Evolutionary conservation across 163 green algal genomes (phyloP).

Genomic region (Prototheca stagnorum): DNA sequence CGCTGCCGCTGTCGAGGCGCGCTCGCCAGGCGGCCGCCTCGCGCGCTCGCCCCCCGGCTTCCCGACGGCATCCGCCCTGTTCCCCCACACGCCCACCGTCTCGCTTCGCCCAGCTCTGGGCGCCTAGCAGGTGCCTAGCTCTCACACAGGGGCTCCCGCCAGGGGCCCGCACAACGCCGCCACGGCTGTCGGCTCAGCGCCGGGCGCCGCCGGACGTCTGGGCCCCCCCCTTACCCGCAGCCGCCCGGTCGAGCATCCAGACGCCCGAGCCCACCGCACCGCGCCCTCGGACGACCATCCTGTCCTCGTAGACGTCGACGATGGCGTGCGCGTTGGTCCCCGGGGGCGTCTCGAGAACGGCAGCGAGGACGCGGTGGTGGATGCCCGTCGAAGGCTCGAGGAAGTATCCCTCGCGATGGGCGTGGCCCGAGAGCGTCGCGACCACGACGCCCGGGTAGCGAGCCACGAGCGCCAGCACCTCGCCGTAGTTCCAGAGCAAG

Average conservation of each 20-base stretch:
- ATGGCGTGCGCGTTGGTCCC: slow-evolving; percentile 16
- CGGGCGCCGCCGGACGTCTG: too few species aligned
- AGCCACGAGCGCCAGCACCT: slow-evolving; percentile 31
- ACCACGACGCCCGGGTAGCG: slow-evolving; percentile 25
- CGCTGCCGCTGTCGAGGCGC: too few species aligned
- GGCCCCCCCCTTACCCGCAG: too few species aligned
- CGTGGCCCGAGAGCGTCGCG: slow-evolving; percentile 46
- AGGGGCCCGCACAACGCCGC: too few species aligned
- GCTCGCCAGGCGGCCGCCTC: too few species aligned
- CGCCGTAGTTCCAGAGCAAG: slow-evolving; percentile 65
- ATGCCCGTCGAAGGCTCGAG: slow-evolving; percentile 33
- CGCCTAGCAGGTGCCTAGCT: too few species aligned
- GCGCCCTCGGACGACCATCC: slow-evolving; percentile 7
- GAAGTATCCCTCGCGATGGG: slow-evolving; percentile 29
- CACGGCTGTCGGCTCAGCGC: too few species aligned
- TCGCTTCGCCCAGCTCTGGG: too few species aligned
- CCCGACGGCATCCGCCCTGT: too few species aligned
- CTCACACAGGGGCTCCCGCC: too few species aligned
- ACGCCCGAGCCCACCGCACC: slow-evolving; percentile 8
- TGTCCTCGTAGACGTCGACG: slow-evolving; percentile 8
- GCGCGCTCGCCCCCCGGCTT: too few species aligned
- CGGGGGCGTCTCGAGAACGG: slow-evolving; percentile 49
- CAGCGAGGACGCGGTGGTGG: slow-evolving; percentile 49
- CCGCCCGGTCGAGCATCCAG: slow-evolving; percentile 10
- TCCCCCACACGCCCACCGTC: too few species aligned